Evolutionary conservation across 352 stramenopile species (phyloP).

Genomic region (Phytophthora pseudosyringae): DNA sequence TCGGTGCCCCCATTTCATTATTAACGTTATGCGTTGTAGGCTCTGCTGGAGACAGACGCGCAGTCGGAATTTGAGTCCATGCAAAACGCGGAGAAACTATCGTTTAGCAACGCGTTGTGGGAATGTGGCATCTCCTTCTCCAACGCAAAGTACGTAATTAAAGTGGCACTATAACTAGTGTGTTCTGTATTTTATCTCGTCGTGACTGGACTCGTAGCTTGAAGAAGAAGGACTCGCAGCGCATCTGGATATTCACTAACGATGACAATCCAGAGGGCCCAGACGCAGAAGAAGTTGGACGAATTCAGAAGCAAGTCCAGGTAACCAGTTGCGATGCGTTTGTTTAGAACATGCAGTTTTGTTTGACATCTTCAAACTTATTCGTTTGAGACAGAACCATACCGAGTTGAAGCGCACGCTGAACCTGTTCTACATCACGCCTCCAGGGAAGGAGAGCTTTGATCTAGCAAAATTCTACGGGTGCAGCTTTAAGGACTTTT

Average conservation of each 20-base stretch:
- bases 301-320: slow-evolving; percentile 82
- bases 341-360: background rate
- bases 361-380: background rate
- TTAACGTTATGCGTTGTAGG: slow-evolving; percentile 21
- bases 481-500: slow-evolving; percentile 75
- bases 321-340: slow-evolving; percentile 19
- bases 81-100: slow-evolving; percentile 59
- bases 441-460: slow-evolving; percentile 58
- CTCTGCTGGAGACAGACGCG: slow-evolving; percentile 56
- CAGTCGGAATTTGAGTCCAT: slow-evolving; percentile 61
- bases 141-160: slow-evolving; percentile 63
- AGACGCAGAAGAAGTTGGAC: slow-evolving; percentile 65
- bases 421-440: slow-evolving; percentile 82
- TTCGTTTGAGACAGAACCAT: slow-evolving; percentile 57
- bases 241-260: slow-evolving; percentile 90
- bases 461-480: slow-evolving; percentile 67
- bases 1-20: background rate
- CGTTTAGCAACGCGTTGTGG: slow-evolving; percentile 86
- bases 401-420: slow-evolving; percentile 76
- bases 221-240: slow-evolving; percentile 88
- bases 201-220: slow-evolving; percentile 42
- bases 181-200: slow-evolving; percentile 5
- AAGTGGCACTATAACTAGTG: background rate
- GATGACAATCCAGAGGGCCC: slow-evolving; percentile 58
- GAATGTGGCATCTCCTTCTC: slow-evolving; percentile 85